These are phyloP conservation scores for Discostella stelligeroides DNA, from an alignment of 108 stramenopile genomes.

Conservation along the genomic window DNA sequence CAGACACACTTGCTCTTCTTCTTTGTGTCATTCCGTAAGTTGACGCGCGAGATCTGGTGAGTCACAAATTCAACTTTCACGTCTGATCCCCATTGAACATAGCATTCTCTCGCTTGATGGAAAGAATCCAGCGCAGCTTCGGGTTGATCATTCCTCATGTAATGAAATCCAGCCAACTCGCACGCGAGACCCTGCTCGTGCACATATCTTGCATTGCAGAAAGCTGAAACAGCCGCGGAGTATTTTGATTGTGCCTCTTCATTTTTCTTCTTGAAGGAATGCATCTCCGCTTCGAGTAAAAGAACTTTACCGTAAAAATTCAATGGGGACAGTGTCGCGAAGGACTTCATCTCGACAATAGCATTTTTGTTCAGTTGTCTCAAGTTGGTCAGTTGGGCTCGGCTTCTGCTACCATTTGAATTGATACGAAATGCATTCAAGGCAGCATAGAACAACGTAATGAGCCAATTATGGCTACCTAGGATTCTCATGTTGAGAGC, in stretches of 20 bases:
- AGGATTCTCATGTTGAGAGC: not conserved
- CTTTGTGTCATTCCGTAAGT: no score
- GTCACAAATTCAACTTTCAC: conserved; percentile 7
- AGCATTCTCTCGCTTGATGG: conserved; percentile 22
- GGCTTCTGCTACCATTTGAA: not conserved
- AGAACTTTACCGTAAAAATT: conserved; percentile 33
- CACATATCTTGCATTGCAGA: conserved; percentile 14
- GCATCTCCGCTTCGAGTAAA: conserved; percentile 23
- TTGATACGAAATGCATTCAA: not conserved
- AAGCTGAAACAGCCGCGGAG: conserved; percentile 16
- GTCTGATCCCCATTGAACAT: conserved; percentile 21
- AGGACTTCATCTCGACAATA: not conserved
- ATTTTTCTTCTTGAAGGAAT: conserved; percentile 8
- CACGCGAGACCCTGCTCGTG: conserved; percentile 40
- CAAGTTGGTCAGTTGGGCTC: not conserved
- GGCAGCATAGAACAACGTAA: not conserved
- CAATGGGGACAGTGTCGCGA: conserved; percentile 18
- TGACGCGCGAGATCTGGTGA: not conserved
- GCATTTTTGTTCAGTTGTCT: conserved; percentile 10
- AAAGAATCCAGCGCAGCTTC: conserved; percentile 18
- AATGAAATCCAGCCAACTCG: conserved; percentile 26
- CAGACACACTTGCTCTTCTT: no score
- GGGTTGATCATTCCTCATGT: not conserved
- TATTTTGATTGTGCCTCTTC: conserved; percentile 24
- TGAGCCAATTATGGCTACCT: not conserved